Percentiles rank a stretch among this genome's conserved stretches.
These are phyloP conservation scores for Penicillium paneum DNA, from an alignment of 2,329 filamentous ascomycete genomes.

Conservation along the genomic window DNA sequence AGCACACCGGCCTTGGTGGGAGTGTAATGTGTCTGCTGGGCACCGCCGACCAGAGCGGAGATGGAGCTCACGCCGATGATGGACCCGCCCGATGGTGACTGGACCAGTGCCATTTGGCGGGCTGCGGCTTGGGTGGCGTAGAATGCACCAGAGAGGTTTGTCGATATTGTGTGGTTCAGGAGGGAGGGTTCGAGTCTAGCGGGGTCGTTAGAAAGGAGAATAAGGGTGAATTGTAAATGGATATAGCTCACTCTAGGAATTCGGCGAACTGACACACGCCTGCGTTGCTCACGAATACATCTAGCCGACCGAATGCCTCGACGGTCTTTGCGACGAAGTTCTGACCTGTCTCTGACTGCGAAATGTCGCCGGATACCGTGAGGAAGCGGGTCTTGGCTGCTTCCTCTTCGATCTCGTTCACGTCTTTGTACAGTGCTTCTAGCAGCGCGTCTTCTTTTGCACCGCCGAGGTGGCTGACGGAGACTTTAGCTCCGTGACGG, in stretches of 20 bases:
- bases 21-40: slow-evolving; percentile 78
- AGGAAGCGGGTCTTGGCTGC: slow-evolving; percentile 49
- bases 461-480: slow-evolving; percentile 71
- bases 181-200: slow-evolving; percentile 63
- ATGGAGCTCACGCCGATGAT: slow-evolving; percentile 58
- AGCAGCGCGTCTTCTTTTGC: slow-evolving; percentile 31
- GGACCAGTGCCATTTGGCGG: slow-evolving; percentile 74
- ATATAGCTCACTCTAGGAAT: slow-evolving; percentile 62
- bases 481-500: slow-evolving; percentile 71
- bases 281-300: slow-evolving; percentile 84
- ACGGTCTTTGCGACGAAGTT: slow-evolving; percentile 66
- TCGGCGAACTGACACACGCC: slow-evolving; percentile 86
- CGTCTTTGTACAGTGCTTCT: slow-evolving; percentile 30
- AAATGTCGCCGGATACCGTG: slow-evolving; percentile 73
- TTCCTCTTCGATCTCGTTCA: slow-evolving; percentile 25
- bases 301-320: slow-evolving; percentile 53
- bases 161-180: slow-evolving; percentile 67
- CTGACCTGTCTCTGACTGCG: slow-evolving; percentile 67
- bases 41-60: slow-evolving; percentile 59
- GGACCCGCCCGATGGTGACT: slow-evolving; percentile 66
- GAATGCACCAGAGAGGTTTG: slow-evolving; percentile 86
- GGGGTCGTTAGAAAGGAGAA: neutral
- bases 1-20: slow-evolving; percentile 82
- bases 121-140: slow-evolving; percentile 82
- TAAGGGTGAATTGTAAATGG: neutral